A percentile compares a stretch with the other conserved stretches of the same genome.
Evolutionary conservation across 306 rosid genomes (phyloP).

Genomic region (Alnus rubra): DNA sequence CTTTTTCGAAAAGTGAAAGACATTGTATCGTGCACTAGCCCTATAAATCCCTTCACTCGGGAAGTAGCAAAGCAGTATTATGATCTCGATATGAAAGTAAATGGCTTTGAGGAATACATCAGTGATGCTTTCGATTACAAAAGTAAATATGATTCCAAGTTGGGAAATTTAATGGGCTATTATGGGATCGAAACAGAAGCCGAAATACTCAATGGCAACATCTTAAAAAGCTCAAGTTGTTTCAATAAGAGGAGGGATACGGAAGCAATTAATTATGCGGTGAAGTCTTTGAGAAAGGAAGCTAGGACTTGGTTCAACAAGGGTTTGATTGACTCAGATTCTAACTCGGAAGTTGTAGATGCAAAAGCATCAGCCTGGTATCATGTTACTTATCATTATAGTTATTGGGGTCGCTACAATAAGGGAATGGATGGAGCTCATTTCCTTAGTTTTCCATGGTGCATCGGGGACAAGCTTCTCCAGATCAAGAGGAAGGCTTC

Average conservation of each 20-base stretch:
- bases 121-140: slow-evolving; percentile 65
- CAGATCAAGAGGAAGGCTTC: slow-evolving; percentile 30
- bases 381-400: slow-evolving; percentile 45
- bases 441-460: slow-evolving; percentile 49
- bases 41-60: slow-evolving; percentile 25
- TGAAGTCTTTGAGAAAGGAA: slow-evolving; percentile 45
- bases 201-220: slow-evolving; percentile 65
- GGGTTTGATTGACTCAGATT: slow-evolving; percentile 7
- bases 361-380: slow-evolving; percentile 62
- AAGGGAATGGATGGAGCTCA: slow-evolving; percentile 32
- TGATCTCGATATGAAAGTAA: slow-evolving; percentile 52
- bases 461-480: slow-evolving; percentile 35
- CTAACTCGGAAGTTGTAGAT: background rate
- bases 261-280: slow-evolving; percentile 55
- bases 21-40: background rate
- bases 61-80: slow-evolving; percentile 31
- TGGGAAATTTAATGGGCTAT: slow-evolving; percentile 64
- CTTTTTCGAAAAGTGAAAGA: slow-evolving; percentile 42
- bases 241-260: slow-evolving; percentile 52
- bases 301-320: slow-evolving; percentile 36
- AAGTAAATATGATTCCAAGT: slow-evolving; percentile 55
- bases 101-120: slow-evolving; percentile 62
- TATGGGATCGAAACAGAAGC: slow-evolving; percentile 78
- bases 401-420: slow-evolving; percentile 40
- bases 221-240: slow-evolving; percentile 49